Percentiles rank a stretch among this genome's conserved stretches.
phyloP scores from a whole-genome alignment of 1,139 yeast genomes.

The Arxiozyma telluris region DNA sequence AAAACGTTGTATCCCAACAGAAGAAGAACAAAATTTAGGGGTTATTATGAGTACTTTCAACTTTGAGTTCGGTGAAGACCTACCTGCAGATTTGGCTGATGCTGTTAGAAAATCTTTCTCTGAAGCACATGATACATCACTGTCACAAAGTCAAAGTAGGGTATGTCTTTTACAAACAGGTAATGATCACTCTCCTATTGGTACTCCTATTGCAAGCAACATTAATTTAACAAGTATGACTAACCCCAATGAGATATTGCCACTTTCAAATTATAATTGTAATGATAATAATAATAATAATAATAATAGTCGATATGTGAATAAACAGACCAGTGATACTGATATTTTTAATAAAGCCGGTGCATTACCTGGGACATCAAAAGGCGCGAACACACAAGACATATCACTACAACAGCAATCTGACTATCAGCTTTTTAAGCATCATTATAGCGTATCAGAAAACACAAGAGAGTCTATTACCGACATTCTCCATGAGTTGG shows the following conservation, averaged over 20 bases:
- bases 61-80: slow-evolving; percentile 4
- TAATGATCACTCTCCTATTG: slow-evolving; percentile 10
- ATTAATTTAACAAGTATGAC: slow-evolving; percentile 1
- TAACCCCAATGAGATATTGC: background rate
- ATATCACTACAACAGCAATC: background rate
- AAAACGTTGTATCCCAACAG: too few species aligned
- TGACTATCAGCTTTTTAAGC: slow-evolving; percentile 22
- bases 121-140: slow-evolving; percentile 17
- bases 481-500: slow-evolving; percentile 18
- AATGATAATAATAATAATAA: background rate
- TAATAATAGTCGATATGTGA: background rate
- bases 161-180: background rate
- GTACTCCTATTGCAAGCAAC: slow-evolving; percentile 8
- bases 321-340: background rate
- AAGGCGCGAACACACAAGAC: background rate
- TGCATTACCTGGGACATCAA: background rate
- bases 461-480: slow-evolving; percentile 17
- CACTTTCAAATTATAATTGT: background rate
- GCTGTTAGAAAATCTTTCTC: slow-evolving; percentile 31
- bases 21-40: too few species aligned
- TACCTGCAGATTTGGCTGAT: slow-evolving; percentile 22
- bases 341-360: background rate
- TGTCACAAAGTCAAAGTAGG: background rate
- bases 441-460: slow-evolving; percentile 21
- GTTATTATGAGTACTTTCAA: background rate